Percentiles rank a stretch among this genome's conserved stretches.
These are phyloP conservation scores for Fraxinus cuspidata DNA, from an alignment of 257 asterid species.

Conservation along the genomic window DNA sequence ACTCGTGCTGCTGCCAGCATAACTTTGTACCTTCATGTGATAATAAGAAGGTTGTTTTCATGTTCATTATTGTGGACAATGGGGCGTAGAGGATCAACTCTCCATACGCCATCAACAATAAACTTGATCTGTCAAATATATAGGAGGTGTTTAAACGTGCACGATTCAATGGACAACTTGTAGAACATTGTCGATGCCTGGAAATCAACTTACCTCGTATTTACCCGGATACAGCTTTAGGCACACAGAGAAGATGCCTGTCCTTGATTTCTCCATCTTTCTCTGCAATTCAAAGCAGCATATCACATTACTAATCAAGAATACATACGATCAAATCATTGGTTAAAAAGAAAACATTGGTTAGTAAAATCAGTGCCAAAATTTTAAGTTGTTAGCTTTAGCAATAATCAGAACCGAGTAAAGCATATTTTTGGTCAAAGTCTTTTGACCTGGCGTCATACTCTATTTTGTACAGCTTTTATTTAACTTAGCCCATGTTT, in stretches of 20 bases:
- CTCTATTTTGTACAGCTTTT: background rate
- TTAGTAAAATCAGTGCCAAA: too few species aligned
- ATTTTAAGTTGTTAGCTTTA: background rate
- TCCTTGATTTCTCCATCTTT: slow-evolving; percentile 71
- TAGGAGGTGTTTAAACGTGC: background rate
- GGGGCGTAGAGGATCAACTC: slow-evolving; percentile 78
- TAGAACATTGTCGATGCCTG: background rate
- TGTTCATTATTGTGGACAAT: slow-evolving; percentile 53
- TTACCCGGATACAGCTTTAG: slow-evolving; percentile 85
- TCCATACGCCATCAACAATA: slow-evolving; percentile 91
- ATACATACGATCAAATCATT: background rate
- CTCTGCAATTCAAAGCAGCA: slow-evolving; percentile 58
- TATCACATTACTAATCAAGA: slow-evolving; percentile 19
- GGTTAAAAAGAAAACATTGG: background rate
- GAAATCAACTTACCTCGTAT: slow-evolving; percentile 63
- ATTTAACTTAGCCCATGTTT: background rate
- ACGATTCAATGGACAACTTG: background rate
- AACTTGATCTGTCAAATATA: slow-evolving; percentile 72
- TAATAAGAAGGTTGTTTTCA: slow-evolving; percentile 68
- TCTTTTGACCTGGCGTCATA: background rate
- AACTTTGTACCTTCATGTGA: slow-evolving; percentile 36
- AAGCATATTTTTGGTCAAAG: background rate
- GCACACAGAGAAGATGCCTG: slow-evolving; percentile 63
- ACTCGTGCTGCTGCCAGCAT: background rate
- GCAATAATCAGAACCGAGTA: background rate